These are phyloP conservation scores for Cylindrodendrum hubeiense DNA, from an alignment of 2,329 filamentous ascomycete genomes.

Conservation along the genomic window DNA sequence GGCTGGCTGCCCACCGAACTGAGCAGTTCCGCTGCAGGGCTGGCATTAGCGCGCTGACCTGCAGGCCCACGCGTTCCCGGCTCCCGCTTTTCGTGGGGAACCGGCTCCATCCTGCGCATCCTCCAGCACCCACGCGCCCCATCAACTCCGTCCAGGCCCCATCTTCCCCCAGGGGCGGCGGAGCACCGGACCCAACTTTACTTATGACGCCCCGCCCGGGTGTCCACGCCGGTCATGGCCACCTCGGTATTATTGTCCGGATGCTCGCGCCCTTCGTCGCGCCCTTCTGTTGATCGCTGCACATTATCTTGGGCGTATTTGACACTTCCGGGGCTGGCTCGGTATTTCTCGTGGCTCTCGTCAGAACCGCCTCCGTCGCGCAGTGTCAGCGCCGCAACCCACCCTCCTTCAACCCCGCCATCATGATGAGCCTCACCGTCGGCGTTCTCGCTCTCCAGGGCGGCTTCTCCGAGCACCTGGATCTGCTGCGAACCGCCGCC, in stretches of 20 bases:
- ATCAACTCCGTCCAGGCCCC: not conserved
- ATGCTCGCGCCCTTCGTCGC: not conserved
- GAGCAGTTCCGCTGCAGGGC: conserved; percentile 28
- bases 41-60: conserved; percentile 19
- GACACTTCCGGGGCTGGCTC: not conserved
- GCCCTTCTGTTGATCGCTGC: not conserved
- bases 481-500: conserved; percentile 78
- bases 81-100: conserved; percentile 27
- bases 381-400: not conserved
- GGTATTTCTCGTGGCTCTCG: not conserved
- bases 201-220: not conserved
- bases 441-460: conserved; percentile 86
- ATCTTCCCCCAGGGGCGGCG: not conserved
- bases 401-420: conserved; percentile 22
- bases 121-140: not conserved
- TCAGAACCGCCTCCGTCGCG: not conserved
- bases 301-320: not conserved
- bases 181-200: not conserved
- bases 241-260: not conserved
- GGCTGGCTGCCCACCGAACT: conserved; percentile 5
- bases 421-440: conserved; percentile 58
- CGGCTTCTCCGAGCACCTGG: conserved; percentile 90
- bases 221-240: not conserved
- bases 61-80: conserved; percentile 26
- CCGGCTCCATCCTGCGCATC: not conserved